These are phyloP conservation scores for Mortierella sp. DNA, from an alignment of 371 early-diverging fungal genomes.

Conservation along the genomic window DNA sequence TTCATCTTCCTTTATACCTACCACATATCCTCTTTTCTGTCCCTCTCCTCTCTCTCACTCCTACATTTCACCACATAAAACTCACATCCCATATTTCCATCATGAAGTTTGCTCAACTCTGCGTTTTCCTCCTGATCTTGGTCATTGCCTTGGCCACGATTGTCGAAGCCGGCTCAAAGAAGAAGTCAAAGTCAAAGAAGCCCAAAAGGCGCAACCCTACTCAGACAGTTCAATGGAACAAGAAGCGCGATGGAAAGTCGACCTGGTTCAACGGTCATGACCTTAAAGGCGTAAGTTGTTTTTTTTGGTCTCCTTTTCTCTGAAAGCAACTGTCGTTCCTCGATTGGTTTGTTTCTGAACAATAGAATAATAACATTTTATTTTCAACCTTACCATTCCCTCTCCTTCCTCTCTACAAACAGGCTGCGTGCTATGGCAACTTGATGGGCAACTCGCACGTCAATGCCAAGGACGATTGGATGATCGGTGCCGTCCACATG, in stretches of 20 bases:
- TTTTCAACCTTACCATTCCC: neutral
- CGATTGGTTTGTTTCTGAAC: neutral
- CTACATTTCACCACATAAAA: neutral
- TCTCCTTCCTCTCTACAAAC: neutral
- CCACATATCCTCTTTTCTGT: neutral
- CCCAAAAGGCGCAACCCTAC: constrained; percentile 2
- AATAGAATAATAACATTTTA: too few relatives aligned
- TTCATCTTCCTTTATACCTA: neutral
- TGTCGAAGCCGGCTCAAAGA: constrained; percentile 32
- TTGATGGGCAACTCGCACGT: constrained; percentile 44
- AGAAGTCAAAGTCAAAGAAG: constrained; percentile 5
- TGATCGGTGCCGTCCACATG: constrained; percentile 53
- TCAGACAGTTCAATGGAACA: constrained; percentile 23
- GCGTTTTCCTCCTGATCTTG: constrained; percentile 31
- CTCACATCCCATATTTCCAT: neutral
- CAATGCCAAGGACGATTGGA: constrained; percentile 46
- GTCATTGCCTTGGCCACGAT: constrained; percentile 32
- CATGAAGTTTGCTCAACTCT: constrained; percentile 49
- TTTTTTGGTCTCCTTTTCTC: neutral
- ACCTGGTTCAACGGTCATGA: constrained; percentile 56
- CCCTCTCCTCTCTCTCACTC: neutral
- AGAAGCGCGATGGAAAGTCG: constrained; percentile 23
- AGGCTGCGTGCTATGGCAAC: constrained; percentile 52
- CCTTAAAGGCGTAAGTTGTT: constrained; percentile 35
- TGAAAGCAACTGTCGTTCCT: too few relatives aligned